These are phyloP conservation scores for Boletus reticuloceps DNA, from an alignment of 768 basidiomycete species.

Conservation along the genomic window DNA sequence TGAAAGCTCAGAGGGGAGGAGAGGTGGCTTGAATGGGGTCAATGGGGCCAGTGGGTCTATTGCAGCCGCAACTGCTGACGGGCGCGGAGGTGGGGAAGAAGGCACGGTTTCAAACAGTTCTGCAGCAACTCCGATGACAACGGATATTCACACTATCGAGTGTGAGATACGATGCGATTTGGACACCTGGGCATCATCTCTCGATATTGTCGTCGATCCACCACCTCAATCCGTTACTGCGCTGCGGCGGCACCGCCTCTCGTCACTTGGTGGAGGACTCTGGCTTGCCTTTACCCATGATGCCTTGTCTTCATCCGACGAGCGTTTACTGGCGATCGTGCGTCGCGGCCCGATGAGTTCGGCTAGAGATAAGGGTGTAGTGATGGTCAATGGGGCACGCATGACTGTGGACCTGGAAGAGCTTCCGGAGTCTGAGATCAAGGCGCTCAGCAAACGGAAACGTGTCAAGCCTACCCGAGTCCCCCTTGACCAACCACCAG, in stretches of 20 bases:
- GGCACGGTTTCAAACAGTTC: background rate
- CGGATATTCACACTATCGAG: slow-evolving; percentile 58
- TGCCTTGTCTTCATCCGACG: slow-evolving; percentile 70
- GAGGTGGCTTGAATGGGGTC: slow-evolving; percentile 25
- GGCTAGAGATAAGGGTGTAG: slow-evolving; percentile 74
- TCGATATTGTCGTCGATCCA: slow-evolving; percentile 92
- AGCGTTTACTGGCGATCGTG: slow-evolving; percentile 71
- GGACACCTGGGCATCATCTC: slow-evolving; percentile 79
- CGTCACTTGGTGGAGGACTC: slow-evolving; percentile 83
- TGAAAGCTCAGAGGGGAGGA: slow-evolving; percentile 57
- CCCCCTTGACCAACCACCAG: slow-evolving; percentile 91
- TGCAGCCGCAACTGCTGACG: background rate
- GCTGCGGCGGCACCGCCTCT: slow-evolving; percentile 83
- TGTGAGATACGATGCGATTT: slow-evolving; percentile 91
- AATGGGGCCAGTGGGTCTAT: slow-evolving; percentile 16
- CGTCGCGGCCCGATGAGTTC: slow-evolving; percentile 59
- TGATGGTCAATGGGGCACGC: slow-evolving; percentile 88
- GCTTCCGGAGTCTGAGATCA: slow-evolving; percentile 81
- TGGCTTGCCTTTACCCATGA: slow-evolving; percentile 95
- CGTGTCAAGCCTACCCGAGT: slow-evolving; percentile 81
- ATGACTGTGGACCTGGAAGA: slow-evolving; percentile 87
- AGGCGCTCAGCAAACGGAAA: slow-evolving; percentile 78
- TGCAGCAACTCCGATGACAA: slow-evolving; percentile 6
- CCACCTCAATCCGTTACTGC: slow-evolving; percentile 82
- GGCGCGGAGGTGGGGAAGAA: slow-evolving; percentile 6